Conservation (phyloP, 148 eudicot species). For the Drosera capensis region DNA sequence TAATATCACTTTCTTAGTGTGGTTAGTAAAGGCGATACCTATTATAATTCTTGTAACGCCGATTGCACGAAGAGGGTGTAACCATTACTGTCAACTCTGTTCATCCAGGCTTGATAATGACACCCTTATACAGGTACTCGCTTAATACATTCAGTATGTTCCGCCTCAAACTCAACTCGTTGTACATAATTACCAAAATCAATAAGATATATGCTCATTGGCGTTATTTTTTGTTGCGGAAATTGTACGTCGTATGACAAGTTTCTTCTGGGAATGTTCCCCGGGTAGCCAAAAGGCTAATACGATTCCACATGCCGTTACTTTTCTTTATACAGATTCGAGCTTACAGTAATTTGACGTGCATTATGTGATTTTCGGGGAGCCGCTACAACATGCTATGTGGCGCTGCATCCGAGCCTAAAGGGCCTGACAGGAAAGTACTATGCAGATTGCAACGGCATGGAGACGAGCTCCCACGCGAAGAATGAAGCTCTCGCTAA, state of each 20-base stretch:
- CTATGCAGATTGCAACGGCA: slow-evolving; percentile 57
- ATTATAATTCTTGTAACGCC: not conserved
- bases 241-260: slow-evolving; percentile 13
- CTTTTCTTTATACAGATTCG: not conserved
- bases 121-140: slow-evolving; percentile 59
- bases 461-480: slow-evolving; percentile 28
- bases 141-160: slow-evolving; percentile 40
- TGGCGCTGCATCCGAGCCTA: slow-evolving; percentile 46
- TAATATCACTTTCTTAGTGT: not conserved
- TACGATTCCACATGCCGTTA: not conserved
- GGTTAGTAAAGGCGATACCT: not conserved
- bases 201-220: not conserved
- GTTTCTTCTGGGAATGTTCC: too few species aligned
- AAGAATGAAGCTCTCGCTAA: slow-evolving; percentile 36
- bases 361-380: slow-evolving; percentile 24
- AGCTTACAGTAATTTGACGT: slow-evolving; percentile 1
- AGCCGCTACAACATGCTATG: slow-evolving; percentile 68
- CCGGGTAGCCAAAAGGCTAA: not conserved
- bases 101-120: slow-evolving; percentile 88
- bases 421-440: slow-evolving; percentile 54
- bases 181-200: not conserved
- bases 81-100: slow-evolving; percentile 74
- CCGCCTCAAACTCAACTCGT: not conserved
- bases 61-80: slow-evolving; percentile 57
- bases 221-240: slow-evolving; percentile 18